phyloP scores from a whole-genome alignment of 2,329 filamentous ascomycete genomes.

The Xylariales sp. region DNA sequence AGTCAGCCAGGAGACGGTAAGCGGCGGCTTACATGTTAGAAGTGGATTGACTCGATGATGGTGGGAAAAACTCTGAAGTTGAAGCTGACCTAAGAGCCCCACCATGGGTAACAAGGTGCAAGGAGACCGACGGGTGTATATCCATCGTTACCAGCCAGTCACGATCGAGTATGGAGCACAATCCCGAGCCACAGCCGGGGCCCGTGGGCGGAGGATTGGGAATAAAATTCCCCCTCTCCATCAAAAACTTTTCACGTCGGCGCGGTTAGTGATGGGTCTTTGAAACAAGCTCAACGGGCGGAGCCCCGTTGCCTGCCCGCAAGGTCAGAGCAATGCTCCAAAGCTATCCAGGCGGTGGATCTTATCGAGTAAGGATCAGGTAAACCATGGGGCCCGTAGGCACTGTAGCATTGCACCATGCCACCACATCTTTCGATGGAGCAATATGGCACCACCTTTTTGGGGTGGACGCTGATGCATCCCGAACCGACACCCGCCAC shows the following conservation, averaged over 20 bases:
- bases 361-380: conserved; percentile 4
- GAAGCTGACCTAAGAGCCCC: conserved; percentile 7
- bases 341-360: conserved; percentile 3
- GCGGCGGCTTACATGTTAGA: neutral
- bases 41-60: no score
- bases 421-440: conserved; percentile 4
- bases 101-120: conserved; percentile 5
- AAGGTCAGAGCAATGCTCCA: neutral
- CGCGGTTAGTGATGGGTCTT: no score
- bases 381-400: no score
- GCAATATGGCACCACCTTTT: no score
- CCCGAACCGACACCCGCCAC: no score
- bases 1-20: neutral
- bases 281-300: neutral
- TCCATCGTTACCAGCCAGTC: neutral
- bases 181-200: neutral
- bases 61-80: neutral
- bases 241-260: neutral
- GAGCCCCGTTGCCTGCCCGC: neutral
- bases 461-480: no score
- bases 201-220: neutral
- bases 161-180: conserved; percentile 1
- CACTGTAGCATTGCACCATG: no score
- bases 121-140: neutral
- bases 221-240: no score